Conservation (phyloP, 169 alveolate species). For the Plasmodium billcollinsi region DNA sequence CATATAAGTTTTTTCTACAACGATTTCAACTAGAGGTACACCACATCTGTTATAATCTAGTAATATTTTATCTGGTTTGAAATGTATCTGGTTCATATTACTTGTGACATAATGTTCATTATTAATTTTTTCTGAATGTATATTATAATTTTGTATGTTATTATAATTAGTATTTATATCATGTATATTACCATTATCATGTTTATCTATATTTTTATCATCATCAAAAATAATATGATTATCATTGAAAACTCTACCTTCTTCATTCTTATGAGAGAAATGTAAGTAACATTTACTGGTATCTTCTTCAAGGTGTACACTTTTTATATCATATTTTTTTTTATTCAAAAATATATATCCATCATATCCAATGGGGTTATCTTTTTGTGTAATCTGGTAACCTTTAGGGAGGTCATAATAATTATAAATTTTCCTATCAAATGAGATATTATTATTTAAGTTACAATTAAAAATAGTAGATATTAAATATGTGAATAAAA, state of each 20-base stretch:
- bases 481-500: slow-evolving; percentile 79
- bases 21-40: slow-evolving; percentile 83
- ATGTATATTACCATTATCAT: not conserved
- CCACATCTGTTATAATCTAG: slow-evolving; percentile 88
- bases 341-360: slow-evolving; percentile 77
- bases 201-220: not conserved
- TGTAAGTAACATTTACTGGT: slow-evolving; percentile 79
- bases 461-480: slow-evolving; percentile 79
- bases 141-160: not conserved
- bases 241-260: not conserved
- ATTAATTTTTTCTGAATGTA: not conserved
- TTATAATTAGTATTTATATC: not conserved
- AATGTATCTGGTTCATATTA: not conserved
- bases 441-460: slow-evolving; percentile 54
- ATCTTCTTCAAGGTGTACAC: slow-evolving; percentile 86
- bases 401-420: slow-evolving; percentile 88
- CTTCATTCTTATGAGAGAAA: not conserved
- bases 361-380: slow-evolving; percentile 82
- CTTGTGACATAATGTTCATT: not conserved
- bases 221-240: not conserved
- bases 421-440: slow-evolving; percentile 84
- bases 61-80: slow-evolving; percentile 9
- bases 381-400: slow-evolving; percentile 83
- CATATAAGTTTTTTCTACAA: slow-evolving; percentile 79
- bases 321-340: slow-evolving; percentile 64